Evolutionary conservation across 1,284 basidiomycete species (phyloP).

Genomic region (Sporisorium graminicola): DNA sequence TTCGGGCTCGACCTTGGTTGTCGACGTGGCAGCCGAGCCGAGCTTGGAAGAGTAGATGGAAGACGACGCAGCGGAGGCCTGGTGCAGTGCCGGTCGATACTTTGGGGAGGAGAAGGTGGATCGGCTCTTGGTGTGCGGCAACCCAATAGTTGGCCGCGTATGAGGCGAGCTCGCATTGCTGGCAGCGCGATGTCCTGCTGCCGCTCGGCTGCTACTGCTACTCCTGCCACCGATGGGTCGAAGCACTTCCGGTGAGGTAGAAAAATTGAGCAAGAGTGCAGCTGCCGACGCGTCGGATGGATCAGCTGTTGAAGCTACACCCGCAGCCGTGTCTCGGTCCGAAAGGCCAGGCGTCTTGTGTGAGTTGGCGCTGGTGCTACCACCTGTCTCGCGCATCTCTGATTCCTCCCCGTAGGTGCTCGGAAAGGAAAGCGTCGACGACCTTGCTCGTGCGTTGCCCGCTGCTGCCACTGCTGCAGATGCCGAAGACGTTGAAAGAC

Average conservation of each 20-base stretch:
- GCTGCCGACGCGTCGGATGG: constrained; percentile 37
- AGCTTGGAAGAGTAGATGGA: not conserved
- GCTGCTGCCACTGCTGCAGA: not conserved
- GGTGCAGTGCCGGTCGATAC: constrained; percentile 11
- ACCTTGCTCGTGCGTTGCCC: constrained; percentile 10
- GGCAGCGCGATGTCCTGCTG: not conserved
- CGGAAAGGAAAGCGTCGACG: constrained; percentile 18
- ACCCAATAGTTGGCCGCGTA: constrained; percentile 7
- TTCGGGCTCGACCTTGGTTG: not conserved
- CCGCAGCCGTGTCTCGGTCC: constrained; percentile 10
- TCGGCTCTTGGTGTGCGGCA: constrained; percentile 8
- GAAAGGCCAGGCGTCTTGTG: constrained; percentile 24
- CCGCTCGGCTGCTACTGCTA: not conserved
- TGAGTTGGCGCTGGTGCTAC: not conserved
- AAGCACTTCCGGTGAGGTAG: constrained; percentile 54
- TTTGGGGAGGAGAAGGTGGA: constrained; percentile 24
- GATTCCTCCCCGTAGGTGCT: constrained; percentile 35
- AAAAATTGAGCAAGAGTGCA: constrained; percentile 48
- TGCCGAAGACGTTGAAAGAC: not conserved
- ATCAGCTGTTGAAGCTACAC: not conserved
- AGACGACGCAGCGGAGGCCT: not conserved
- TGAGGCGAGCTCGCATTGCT: constrained; percentile 8
- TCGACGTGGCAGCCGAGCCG: not conserved
- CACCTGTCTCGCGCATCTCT: constrained; percentile 24
- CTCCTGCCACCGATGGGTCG: constrained; percentile 26